Evolutionary conservation across 2,329 filamentous ascomycete genomes (phyloP), one percentile per base, ranked within the genome.

Genomic region (Aspergillus alliaceus): DNA sequence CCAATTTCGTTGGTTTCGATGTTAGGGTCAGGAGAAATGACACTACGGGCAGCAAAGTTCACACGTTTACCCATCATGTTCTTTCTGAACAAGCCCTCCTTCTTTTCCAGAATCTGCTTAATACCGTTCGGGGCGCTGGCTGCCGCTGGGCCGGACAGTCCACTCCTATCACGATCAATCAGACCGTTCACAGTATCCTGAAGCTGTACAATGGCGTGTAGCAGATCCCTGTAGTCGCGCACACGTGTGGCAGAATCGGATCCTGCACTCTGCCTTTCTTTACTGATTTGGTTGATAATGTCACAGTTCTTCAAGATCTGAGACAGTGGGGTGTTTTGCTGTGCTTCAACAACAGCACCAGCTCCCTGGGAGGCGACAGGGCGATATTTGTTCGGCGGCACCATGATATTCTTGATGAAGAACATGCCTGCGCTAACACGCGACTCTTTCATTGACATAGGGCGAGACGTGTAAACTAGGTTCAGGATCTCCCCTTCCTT

Each of bases 31-130:
- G 95, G 95, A 9, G 93, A 98, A 66, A 99, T 99, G 73, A 99
- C 95, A 83, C 90, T 96, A 73, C 95, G 89, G 35, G 95, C 95
- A 50, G 95, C 95, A 73, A 95, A 98, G 75, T 99, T 98, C 78
- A 99, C 95, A 80, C 95, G 92, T 82, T 99, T 99, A 59, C 95
- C 95, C 95, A 99, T 99, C 95, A 99, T 98, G 77, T 99, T 97
- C 81, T 96, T 98, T 67, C 95, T 85, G 81, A 99, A 99, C 29
- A 99, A 82, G 63, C 95, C 95, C 71, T 99, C 96, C 77, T 99
- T 99, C 82, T 99, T 99, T 77, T 99, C 95, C 27, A 99, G 83
- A 71, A 93, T 90, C 72, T 99, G 95, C 78, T 99, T 99, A 78
- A 99, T 96, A 66, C 96, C 95, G 62, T 96, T 93, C 60, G 96